Conservation (phyloP, 345 rosid species). For the Bretschneidera sinensis region DNA sequence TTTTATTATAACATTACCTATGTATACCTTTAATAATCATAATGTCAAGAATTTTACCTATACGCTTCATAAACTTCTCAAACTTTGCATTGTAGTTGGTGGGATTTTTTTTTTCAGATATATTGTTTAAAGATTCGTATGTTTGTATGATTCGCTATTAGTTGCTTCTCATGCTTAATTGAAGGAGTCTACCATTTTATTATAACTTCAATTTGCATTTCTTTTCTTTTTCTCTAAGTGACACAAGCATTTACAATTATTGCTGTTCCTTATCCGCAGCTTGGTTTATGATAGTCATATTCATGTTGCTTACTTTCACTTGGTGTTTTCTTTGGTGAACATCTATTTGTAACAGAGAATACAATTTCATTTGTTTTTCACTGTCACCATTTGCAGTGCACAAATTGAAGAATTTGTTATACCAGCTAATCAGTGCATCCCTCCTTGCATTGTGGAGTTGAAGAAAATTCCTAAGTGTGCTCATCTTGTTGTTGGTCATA, state of each 20-base stretch:
- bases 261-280: no score
- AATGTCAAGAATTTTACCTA: no score
- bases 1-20: neutral
- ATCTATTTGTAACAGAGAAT: no score
- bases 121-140: neutral
- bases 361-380: neutral
- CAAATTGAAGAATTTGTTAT: slow-evolving; percentile 43
- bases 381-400: slow-evolving; percentile 47
- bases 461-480: slow-evolving; percentile 63
- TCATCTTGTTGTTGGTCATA: slow-evolving; percentile 62
- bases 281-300: no score
- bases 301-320: neutral
- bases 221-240: no score
- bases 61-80: no score
- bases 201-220: no score
- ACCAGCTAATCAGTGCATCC: slow-evolving; percentile 34
- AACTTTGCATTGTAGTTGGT: neutral
- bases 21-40: neutral
- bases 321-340: neutral
- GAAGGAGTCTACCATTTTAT: no score
- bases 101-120: neutral
- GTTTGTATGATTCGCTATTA: no score
- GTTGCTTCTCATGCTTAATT: no score
- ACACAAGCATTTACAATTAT: no score
- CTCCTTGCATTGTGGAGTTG: slow-evolving; percentile 61